Evolutionary conservation across 1,284 basidiomycete species (phyloP), one percentile per base, ranked within the genome.

Genomic region (Rhodotorula sp.): DNA sequence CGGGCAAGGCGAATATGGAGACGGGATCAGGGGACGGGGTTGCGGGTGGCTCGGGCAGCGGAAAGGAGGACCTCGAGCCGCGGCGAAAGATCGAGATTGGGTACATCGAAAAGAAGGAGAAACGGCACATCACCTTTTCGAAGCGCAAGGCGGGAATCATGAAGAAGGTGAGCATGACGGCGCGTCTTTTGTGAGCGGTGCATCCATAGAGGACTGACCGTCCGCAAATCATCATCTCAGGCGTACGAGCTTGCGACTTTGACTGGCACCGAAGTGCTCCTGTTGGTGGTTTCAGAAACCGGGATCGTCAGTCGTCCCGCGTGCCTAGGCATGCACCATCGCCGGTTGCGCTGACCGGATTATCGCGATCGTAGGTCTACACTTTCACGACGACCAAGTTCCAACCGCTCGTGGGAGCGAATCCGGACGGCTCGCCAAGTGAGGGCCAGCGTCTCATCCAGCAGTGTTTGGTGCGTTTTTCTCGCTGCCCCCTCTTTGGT

Each of bases 111-210:
- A 75, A 75, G 68, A 72, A 75, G 74, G 75, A 77, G 71, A 77
- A 78, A 83, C 87, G 95, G 83, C 95, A 98, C 85, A 98, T 99
- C 84, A 99, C 96, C 75, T 99, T 99, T 87, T 94, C 91, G 84
- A 99, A 99, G 87, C 89, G 95, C 83, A 99, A 99, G 86, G 94
- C 95, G 80, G 95, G 94, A 10, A 98, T 96, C 84, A 96, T 96
- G 93, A 96, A 96, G 88, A 95, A 96, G 89, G 93, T 90, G 83
- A 81, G 89, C 37, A 42, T 14, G 37, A 42, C 10, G 37, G 10
- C 37, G 37, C 37, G 7, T 42, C 37, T 42, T 10, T 42, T 42
- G 1, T 42, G 37, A 42, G 37, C 2, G 10, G 37, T 37, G 37
- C 1, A 42, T 14, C 37, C 37, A 12, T 12, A 42, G 37, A 12